These are phyloP conservation scores for Cardamine chenopodiifolia DNA, from an alignment of 345 rosid species.

Conservation along the genomic window DNA sequence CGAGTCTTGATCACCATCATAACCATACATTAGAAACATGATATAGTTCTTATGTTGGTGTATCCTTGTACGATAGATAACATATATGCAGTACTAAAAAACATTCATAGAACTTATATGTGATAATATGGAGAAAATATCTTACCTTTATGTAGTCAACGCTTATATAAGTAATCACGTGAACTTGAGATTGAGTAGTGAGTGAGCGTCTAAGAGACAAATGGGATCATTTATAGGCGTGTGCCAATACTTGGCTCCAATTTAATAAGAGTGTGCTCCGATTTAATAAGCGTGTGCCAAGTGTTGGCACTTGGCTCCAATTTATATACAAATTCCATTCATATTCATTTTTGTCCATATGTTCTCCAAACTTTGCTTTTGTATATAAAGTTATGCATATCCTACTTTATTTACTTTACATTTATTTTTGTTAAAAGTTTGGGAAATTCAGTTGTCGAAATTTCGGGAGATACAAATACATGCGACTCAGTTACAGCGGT, in stretches of 20 bases:
- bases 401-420: conserved; percentile 33
- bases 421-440: not conserved
- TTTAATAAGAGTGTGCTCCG: conserved; percentile 22
- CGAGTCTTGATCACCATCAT: not conserved
- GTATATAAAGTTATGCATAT: conserved; percentile 25
- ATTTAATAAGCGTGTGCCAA: conserved; percentile 30
- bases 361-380: conserved; percentile 29
- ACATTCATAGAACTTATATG: conserved; percentile 10
- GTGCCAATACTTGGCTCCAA: conserved; percentile 36
- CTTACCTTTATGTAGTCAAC: conserved; percentile 20
- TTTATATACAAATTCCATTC: conserved; percentile 37
- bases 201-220: conserved; percentile 14
- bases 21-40: conserved; percentile 5
- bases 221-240: conserved; percentile 23
- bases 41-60: not conserved
- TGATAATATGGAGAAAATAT: conserved; percentile 13
- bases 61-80: not conserved
- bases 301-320: conserved; percentile 32
- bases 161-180: conserved; percentile 36
- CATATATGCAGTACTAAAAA: not conserved
- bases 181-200: conserved; percentile 26
- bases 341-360: conserved; percentile 27
- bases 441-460: not conserved
- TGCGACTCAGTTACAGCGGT: not conserved
- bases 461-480: not conserved